Evolutionary conservation across 2,329 filamentous ascomycete genomes (phyloP), one percentile per base, ranked within the genome.

Genomic region (Elsinoe fawcettii): DNA sequence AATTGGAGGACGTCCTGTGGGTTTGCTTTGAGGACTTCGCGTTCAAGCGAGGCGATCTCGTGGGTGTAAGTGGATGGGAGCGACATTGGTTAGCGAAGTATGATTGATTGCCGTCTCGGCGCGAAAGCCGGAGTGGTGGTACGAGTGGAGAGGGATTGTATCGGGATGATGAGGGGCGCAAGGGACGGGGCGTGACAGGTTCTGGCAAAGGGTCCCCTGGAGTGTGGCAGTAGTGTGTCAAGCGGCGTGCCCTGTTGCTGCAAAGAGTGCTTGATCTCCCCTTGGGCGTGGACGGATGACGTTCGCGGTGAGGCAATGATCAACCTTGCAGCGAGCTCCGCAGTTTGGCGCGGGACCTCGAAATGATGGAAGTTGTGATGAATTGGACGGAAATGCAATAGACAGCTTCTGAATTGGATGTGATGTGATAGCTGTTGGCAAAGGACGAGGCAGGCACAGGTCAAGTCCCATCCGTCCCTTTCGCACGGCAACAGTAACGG

Each of bases 1-100:
- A 84, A 85, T 71, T 88, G 84, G 64, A 86, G 77, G 68, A 84
- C 77, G 74, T 88, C 84, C 69, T 75, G 65, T 54, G 84, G 82
- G 61, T 81, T 75, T 64, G 77, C 70, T 66, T 79, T 78, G 63
- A 77, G 73, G 64, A 86, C 72, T 71, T 85, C 77, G 72, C 77
- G 77, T 68, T 81, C 81, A 70, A 86, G 80, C 66, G 77, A 76
- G 70, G 82, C 76, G 72, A 85, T 81, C 71, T 84, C 80, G 72
- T 80, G 75, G 70, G 77, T 74, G 73, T 84, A 81, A 75, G 79
- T 72, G 69, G 73, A 66, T 66, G 79, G 77, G 59, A 80, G 72
- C 37, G 60, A 56, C 57, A 59, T 59, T 37, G 41, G 49, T 22
- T 9, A 23, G 47, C n/a, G 37, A 32, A 58, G 37, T 23, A 41